Percentiles rank a stretch among this genome's conserved stretches.
phyloP scores from a whole-genome alignment of 805 yeast genomes.

The Wickerhamiella nectarea region DNA sequence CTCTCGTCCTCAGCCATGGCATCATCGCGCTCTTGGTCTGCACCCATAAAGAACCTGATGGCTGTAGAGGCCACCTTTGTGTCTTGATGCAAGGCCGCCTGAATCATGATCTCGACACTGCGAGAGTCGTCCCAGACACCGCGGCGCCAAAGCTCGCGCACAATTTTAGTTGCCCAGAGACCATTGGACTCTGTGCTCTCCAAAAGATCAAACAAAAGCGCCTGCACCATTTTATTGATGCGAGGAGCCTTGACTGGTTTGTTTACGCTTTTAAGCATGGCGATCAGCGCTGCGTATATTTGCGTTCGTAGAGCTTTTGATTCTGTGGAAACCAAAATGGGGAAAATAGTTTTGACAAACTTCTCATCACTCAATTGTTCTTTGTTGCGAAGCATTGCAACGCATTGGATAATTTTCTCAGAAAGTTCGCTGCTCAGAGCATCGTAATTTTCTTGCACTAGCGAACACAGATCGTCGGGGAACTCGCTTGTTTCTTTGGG shows the following conservation, averaged over 20 bases:
- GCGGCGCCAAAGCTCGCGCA: conserved; percentile 93
- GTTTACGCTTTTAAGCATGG: conserved; percentile 69
- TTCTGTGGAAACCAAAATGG: conserved; percentile 52
- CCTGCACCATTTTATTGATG: conserved; percentile 81
- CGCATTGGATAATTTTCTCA: conserved; percentile 80
- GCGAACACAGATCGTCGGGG: conserved; percentile 62
- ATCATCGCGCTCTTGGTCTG: conserved; percentile 86
- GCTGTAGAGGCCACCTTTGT: conserved; percentile 81
- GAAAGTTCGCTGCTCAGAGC: conserved; percentile 72
- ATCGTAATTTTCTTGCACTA: conserved; percentile 63
- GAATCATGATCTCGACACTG: conserved; percentile 95
- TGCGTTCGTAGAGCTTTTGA: conserved; percentile 75
- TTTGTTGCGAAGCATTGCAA: conserved; percentile 83
- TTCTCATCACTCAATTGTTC: conserved; percentile 64
- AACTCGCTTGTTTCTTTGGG: conserved; percentile 78
- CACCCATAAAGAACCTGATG: conserved; percentile 81
- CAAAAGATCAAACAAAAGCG: conserved; percentile 71
- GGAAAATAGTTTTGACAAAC: conserved; percentile 77
- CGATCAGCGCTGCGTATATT: conserved; percentile 64
- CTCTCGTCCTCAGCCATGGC: conserved; percentile 55
- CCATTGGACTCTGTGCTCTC: conserved; percentile 77
- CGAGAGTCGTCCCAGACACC: conserved; percentile 97
- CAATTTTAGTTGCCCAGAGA: conserved; percentile 88
- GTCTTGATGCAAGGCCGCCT: conserved; percentile 82
- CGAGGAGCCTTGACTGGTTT: conserved; percentile 83